Percentiles rank a stretch among this genome's conserved stretches.
These are phyloP conservation scores for Stagonosporopsis vannaccii DNA, from an alignment of 2,329 filamentous ascomycete species.

Conservation along the genomic window DNA sequence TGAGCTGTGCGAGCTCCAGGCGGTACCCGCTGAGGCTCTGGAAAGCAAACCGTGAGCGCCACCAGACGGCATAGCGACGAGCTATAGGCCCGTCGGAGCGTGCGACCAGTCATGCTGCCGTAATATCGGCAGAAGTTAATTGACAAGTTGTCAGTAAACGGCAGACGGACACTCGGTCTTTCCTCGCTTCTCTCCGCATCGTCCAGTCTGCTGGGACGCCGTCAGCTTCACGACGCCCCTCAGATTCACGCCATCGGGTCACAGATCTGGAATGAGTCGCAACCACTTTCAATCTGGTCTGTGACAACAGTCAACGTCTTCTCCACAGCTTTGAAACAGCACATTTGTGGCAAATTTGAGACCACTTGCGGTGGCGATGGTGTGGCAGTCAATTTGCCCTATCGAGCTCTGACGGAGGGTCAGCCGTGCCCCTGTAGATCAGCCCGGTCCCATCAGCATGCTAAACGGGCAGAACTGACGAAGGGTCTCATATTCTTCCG, in stretches of 20 bases:
- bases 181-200: constrained; percentile 37
- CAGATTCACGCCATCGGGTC: constrained; percentile 12
- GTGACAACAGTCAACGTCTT: constrained; percentile 24
- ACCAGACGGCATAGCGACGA: constrained; percentile 1
- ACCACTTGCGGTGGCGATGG: constrained; percentile 28
- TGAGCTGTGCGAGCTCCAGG: background rate
- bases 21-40: constrained; percentile 4
- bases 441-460: constrained; percentile 19
- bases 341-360: constrained; percentile 20
- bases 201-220: constrained; percentile 36
- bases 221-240: constrained; percentile 15
- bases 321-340: constrained; percentile 34
- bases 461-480: constrained; percentile 10
- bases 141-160: constrained; percentile 33
- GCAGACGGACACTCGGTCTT: constrained; percentile 24
- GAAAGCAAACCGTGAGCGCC: constrained; percentile 1
- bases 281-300: constrained; percentile 17
- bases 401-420: constrained; percentile 27
- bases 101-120: constrained; percentile 5
- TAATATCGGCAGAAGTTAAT: constrained; percentile 8
- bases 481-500: constrained; percentile 15
- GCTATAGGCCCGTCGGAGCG: background rate
- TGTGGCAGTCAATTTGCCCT: constrained; percentile 19
- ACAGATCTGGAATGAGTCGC: constrained; percentile 9
- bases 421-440: constrained; percentile 32